These are phyloP conservation scores for Lolium rigidum DNA, from an alignment of 176 grass and related monocot genomes.

Conservation along the genomic window DNA sequence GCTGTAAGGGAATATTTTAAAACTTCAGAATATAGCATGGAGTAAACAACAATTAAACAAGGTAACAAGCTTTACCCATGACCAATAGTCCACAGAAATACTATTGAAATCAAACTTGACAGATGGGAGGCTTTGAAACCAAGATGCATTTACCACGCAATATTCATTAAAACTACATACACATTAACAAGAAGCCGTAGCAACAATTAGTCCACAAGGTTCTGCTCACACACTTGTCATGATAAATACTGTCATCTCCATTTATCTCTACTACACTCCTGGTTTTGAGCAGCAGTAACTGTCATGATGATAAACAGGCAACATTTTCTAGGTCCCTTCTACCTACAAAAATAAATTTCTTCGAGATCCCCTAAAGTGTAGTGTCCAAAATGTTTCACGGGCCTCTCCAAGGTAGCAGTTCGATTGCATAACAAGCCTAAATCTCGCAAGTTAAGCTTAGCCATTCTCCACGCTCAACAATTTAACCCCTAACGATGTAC, in stretches of 20 bases:
- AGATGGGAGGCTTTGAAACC: neutral
- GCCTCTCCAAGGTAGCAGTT: neutral
- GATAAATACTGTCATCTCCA: neutral
- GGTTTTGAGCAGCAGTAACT: neutral
- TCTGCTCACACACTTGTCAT: neutral
- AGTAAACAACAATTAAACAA: conserved; percentile 20
- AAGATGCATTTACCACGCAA: neutral
- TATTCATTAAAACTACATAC: neutral
- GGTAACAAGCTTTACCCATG: neutral
- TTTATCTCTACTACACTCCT: neutral
- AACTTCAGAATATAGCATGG: conserved; percentile 23
- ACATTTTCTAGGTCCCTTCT: neutral
- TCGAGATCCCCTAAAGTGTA: neutral
- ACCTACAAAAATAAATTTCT: neutral
- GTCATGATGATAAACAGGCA: neutral
- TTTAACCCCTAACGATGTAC: neutral
- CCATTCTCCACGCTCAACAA: neutral
- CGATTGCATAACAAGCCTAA: neutral
- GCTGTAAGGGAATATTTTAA: conserved; percentile 11
- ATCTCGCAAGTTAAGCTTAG: conserved; percentile 4
- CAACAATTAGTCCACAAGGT: conserved; percentile 1
- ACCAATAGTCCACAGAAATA: neutral
- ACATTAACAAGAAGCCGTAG: neutral
- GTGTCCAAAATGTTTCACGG: neutral
- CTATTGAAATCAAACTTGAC: conserved; percentile 10